Conservation (phyloP, 441 rosid species). For the Gossypium lobatum region DNA sequence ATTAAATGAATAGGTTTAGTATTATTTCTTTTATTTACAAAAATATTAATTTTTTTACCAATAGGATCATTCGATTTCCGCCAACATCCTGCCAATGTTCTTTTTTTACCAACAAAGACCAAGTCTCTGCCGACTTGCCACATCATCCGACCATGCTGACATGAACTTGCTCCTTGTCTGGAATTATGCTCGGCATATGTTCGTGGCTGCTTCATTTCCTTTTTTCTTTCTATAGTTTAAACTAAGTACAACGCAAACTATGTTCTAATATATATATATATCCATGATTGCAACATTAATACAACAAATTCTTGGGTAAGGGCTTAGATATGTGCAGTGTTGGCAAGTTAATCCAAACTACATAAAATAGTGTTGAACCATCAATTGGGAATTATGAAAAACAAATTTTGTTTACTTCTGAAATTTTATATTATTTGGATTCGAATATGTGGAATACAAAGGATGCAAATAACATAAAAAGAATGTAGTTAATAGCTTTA, state of each 20-base stretch:
- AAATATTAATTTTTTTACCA: slow-evolving; percentile 7
- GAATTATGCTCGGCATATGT: not conserved
- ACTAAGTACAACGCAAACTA: not conserved
- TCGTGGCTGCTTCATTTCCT: not conserved
- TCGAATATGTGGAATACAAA: too few relatives aligned
- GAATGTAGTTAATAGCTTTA: not conserved
- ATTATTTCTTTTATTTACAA: too few relatives aligned
- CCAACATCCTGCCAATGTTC: slow-evolving; percentile 5
- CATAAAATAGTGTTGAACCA: not conserved
- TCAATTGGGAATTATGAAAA: too few relatives aligned
- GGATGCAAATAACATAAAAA: too few relatives aligned
- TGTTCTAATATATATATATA: not conserved
- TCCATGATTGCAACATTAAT: not conserved
- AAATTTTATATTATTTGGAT: too few relatives aligned
- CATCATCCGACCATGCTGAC: slow-evolving; percentile 27
- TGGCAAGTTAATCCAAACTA: not conserved
- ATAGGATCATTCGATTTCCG: too few relatives aligned
- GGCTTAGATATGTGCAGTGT: not conserved
- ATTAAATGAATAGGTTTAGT: too few relatives aligned
- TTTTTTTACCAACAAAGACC: slow-evolving; percentile 33
- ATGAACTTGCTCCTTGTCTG: slow-evolving; percentile 13
- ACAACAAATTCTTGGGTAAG: not conserved
- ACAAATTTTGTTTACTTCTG: too few relatives aligned
- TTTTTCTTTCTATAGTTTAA: not conserved
- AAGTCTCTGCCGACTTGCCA: slow-evolving; percentile 20